Evolutionary conservation across 352 stramenopile genomes (phyloP).

Genomic region (Phytopythium ostracodes): DNA sequence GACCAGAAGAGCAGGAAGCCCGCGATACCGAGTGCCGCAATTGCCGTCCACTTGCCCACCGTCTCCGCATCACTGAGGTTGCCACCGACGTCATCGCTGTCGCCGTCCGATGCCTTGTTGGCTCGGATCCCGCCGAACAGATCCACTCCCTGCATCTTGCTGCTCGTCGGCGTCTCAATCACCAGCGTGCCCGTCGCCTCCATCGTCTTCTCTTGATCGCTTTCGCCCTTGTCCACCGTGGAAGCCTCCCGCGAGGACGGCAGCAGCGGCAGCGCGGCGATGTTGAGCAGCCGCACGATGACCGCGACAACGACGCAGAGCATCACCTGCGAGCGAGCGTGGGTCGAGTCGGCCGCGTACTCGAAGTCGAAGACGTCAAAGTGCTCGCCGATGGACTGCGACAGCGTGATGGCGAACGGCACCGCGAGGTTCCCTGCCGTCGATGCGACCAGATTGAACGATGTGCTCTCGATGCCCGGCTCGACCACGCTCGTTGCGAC

Average conservation of each 20-base stretch:
- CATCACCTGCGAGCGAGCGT: slow-evolving; percentile 40
- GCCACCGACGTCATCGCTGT: background rate
- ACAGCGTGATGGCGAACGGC: slow-evolving; percentile 52
- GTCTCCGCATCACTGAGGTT: background rate
- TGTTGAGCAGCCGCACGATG: slow-evolving; percentile 26
- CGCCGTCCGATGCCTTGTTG: background rate
- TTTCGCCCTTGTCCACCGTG: slow-evolving; percentile 22
- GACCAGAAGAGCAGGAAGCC: slow-evolving; percentile 50
- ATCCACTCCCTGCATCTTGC: background rate
- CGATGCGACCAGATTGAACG: slow-evolving; percentile 49
- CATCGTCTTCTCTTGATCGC: slow-evolving; percentile 2
- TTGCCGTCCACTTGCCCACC: slow-evolving; percentile 17
- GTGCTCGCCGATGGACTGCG: slow-evolving; percentile 52
- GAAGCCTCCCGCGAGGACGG: slow-evolving; percentile 29
- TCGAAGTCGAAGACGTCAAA: slow-evolving; percentile 64
- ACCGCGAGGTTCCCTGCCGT: slow-evolving; percentile 42
- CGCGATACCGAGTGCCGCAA: slow-evolving; percentile 22
- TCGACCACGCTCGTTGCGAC: slow-evolving; percentile 41
- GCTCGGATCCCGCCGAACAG: background rate
- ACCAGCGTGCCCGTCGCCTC: background rate
- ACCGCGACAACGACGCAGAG: slow-evolving; percentile 43
- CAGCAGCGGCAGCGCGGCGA: slow-evolving; percentile 36
- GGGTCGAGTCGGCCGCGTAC: slow-evolving; percentile 34
- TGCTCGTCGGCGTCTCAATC: slow-evolving; percentile 7
- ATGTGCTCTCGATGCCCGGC: slow-evolving; percentile 37